Conservation (phyloP, 352 stramenopile species). For the Globisporangium mamillatum region DNA sequence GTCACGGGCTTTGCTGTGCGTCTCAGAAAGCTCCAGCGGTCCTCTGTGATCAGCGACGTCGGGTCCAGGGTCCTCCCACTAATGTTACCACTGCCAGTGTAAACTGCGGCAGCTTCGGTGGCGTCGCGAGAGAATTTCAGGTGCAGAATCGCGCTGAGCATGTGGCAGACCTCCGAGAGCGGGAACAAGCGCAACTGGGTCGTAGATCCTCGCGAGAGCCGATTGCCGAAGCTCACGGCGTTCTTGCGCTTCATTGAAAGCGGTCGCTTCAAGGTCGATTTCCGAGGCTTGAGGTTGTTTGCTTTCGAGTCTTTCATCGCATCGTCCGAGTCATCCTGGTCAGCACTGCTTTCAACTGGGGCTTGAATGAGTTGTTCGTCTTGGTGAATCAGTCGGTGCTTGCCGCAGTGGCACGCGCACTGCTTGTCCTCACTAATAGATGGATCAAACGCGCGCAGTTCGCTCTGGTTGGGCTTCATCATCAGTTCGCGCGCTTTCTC, state of each 20-base stretch:
- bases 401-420: slow-evolving; percentile 50
- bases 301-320: slow-evolving; percentile 17
- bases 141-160: slow-evolving; percentile 58
- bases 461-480: slow-evolving; percentile 12
- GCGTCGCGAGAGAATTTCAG: slow-evolving; percentile 58
- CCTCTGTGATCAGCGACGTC: slow-evolving; percentile 24
- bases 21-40: slow-evolving; percentile 38
- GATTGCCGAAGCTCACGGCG: slow-evolving; percentile 38
- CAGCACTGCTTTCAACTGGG: neutral
- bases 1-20: slow-evolving; percentile 19
- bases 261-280: slow-evolving; percentile 30
- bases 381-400: slow-evolving; percentile 33
- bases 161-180: slow-evolving; percentile 54
- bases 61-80: neutral
- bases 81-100: neutral
- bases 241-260: slow-evolving; percentile 41
- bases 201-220: slow-evolving; percentile 31
- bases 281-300: slow-evolving; percentile 18
- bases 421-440: neutral
- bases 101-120: slow-evolving; percentile 17
- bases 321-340: neutral
- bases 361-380: slow-evolving; percentile 15
- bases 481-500: slow-evolving; percentile 48
- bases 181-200: slow-evolving; percentile 43
- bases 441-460: neutral